These are phyloP conservation scores for Neurospora sp. DNA, from an alignment of 495 filamentous ascomycete species.

Conservation along the genomic window DNA sequence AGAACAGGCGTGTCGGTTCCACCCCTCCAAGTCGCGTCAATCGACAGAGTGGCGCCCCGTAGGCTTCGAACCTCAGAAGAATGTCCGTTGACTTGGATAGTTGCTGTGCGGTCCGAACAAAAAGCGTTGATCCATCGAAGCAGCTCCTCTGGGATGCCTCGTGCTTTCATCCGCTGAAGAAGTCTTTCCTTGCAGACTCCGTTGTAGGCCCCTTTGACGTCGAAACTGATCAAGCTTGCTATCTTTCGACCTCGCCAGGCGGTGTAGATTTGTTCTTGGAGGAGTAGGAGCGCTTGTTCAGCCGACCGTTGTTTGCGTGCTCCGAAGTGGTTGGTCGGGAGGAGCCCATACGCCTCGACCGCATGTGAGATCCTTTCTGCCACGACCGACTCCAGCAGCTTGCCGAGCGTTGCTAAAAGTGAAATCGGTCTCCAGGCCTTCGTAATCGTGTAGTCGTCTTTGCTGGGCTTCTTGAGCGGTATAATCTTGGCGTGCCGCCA, in stretches of 20 bases:
- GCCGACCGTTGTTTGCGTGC: background rate
- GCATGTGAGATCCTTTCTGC: background rate
- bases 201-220: conserved; percentile 1
- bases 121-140: background rate
- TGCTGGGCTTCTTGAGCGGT: background rate
- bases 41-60: too few relatives aligned
- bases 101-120: background rate
- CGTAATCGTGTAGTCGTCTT: background rate
- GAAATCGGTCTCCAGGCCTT: conserved; percentile 1
- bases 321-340: background rate
- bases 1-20: too few relatives aligned
- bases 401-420: background rate
- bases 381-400: background rate
- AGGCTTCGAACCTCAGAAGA: background rate
- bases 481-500: background rate
- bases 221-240: conserved; percentile 3
- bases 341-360: background rate
- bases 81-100: background rate
- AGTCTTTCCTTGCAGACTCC: background rate
- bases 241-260: conserved; percentile 1
- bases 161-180: background rate
- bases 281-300: background rate
- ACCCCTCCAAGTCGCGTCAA: too few relatives aligned
- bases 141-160: background rate
- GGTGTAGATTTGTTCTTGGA: conserved; percentile 6